Conservation (phyloP, 2,329 filamentous ascomycete genomes). For the Xylaria sp. region DNA sequence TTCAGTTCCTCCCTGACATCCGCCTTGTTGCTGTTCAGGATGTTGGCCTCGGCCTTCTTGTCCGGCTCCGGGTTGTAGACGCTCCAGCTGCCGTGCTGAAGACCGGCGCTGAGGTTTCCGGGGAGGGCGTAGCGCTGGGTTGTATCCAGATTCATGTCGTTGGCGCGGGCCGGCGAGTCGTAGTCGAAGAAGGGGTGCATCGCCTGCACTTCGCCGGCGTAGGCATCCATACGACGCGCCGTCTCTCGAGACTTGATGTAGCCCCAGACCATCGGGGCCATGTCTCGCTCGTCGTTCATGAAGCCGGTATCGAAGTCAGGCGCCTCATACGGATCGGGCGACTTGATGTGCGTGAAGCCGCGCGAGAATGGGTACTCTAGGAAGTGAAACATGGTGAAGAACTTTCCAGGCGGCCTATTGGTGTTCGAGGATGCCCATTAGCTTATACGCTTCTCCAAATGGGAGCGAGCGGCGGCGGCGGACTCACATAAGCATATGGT, state of each 20-base stretch:
- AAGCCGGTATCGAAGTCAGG: conserved; percentile 85
- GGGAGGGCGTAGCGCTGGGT: conserved; percentile 81
- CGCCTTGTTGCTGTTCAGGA: conserved; percentile 73
- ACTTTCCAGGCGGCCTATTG: conserved; percentile 77
- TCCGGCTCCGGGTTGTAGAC: conserved; percentile 66
- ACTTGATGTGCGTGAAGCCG: conserved; percentile 76
- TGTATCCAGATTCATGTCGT: conserved; percentile 79
- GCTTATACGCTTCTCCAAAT: not conserved
- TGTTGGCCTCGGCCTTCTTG: conserved; percentile 57
- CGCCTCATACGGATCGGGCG: conserved; percentile 76
- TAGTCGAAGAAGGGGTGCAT: conserved; percentile 79
- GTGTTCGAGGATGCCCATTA: not conserved
- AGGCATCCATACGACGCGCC: conserved; percentile 80
- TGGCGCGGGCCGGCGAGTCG: conserved; percentile 74
- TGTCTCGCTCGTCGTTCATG: conserved; percentile 87
- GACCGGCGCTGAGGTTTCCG: conserved; percentile 76
- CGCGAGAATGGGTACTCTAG: conserved; percentile 81
- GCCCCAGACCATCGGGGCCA: conserved; percentile 86
- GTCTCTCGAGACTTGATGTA: conserved; percentile 87
- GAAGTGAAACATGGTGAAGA: conserved; percentile 88
- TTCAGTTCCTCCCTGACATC: conserved; percentile 70
- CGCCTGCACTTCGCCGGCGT: conserved; percentile 76
- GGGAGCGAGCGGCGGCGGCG: conserved; percentile 7
- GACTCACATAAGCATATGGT: conserved; percentile 67
- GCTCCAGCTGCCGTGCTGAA: conserved; percentile 80